Percentiles rank a stretch among this genome's conserved stretches.
phyloP scores from a whole-genome alignment of 176 grass and related monocot genomes.

The Triticum monococcum region DNA sequence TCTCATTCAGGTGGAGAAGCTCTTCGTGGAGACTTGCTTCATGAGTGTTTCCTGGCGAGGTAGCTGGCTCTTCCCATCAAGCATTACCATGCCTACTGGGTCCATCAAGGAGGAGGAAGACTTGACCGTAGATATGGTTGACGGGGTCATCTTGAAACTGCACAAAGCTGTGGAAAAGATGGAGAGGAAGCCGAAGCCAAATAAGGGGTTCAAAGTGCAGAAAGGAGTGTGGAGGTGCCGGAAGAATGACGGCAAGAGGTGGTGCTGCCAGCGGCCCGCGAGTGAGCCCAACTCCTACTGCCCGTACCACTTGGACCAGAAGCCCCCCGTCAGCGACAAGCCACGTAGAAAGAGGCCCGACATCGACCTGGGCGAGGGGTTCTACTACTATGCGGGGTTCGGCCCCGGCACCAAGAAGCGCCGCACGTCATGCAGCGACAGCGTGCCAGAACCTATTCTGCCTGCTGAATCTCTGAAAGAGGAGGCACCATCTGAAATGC shows the following conservation, averaged over 20 bases:
- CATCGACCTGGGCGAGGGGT: background rate
- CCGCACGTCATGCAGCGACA: background rate
- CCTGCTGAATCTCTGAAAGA: no score
- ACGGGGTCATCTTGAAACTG: no score
- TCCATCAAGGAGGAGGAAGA: background rate
- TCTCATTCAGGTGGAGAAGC: slow-evolving; percentile 34
- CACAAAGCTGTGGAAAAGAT: background rate
- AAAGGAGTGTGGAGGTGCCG: no score
- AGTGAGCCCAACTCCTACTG: background rate
- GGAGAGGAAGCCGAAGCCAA: no score
- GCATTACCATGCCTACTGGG: background rate
- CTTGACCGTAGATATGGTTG: background rate
- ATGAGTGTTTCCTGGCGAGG: slow-evolving; percentile 4
- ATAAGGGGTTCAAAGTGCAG: no score
- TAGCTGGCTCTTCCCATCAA: slow-evolving; percentile 23
- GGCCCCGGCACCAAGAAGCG: slow-evolving; percentile 47
- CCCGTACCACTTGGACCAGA: background rate
- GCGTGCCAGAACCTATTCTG: background rate
- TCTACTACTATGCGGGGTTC: slow-evolving; percentile 65
- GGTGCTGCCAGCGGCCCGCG: background rate
- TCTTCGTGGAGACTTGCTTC: slow-evolving; percentile 22
- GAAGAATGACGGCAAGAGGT: background rate
- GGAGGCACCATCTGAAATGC: no score
- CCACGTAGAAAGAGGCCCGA: background rate
- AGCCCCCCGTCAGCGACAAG: background rate